Percentiles rank a stretch among this genome's conserved stretches.
phyloP scores from a whole-genome alignment of 192 early-diverging fungal genomes.

The Coemansia sp. region DNA sequence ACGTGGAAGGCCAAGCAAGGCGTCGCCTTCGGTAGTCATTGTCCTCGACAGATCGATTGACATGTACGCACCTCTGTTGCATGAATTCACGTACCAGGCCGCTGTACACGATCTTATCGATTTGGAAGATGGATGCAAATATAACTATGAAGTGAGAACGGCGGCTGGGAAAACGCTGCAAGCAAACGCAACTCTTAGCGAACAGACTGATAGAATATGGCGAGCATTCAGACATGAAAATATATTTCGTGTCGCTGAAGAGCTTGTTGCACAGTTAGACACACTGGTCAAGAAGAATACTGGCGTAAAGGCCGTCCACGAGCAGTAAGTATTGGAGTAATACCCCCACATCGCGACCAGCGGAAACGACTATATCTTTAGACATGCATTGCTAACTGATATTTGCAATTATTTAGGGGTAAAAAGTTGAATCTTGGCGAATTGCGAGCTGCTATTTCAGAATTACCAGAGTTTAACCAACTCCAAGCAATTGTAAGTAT shows the following conservation, averaged over 20 bases:
- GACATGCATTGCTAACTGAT: background rate
- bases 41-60: constrained; percentile 92
- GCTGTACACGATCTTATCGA: constrained; percentile 90
- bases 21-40: constrained; percentile 75
- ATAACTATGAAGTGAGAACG: constrained; percentile 14
- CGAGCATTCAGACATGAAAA: constrained; percentile 51
- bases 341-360: too few relatives aligned
- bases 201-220: constrained; percentile 56
- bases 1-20: constrained; percentile 50
- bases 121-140: constrained; percentile 37
- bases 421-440: constrained; percentile 35
- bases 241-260: constrained; percentile 41
- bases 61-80: constrained; percentile 83
- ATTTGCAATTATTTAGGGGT: constrained; percentile 15
- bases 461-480: constrained; percentile 55
- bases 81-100: constrained; percentile 98
- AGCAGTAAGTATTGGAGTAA: constrained; percentile 24
- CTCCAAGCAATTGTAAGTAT: constrained; percentile 50
- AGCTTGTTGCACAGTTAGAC: constrained; percentile 34
- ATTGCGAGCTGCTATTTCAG: constrained; percentile 43
- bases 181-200: constrained; percentile 37
- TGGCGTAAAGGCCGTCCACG: constrained; percentile 24
- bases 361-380: background rate
- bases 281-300: constrained; percentile 31
- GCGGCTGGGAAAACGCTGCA: constrained; percentile 15